phyloP scores from a whole-genome alignment of 2,329 filamentous ascomycete genomes.

The Trichoderma sp. region DNA sequence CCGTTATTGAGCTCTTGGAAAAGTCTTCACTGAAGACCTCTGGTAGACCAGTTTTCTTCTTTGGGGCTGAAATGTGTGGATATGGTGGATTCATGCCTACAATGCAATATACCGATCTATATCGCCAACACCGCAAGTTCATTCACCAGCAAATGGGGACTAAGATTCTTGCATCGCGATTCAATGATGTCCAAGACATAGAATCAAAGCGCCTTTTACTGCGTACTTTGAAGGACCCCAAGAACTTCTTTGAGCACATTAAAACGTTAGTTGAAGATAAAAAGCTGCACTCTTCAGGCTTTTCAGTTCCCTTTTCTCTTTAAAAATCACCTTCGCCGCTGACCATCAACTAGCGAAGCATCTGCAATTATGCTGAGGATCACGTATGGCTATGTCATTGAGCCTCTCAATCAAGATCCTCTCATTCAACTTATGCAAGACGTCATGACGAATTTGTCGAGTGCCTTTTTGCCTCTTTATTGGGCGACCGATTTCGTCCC shows the following conservation, averaged over 20 bases:
- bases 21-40: slow-evolving; percentile 15
- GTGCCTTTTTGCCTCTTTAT: not conserved
- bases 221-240: slow-evolving; percentile 10
- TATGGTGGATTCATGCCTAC: slow-evolving; percentile 22
- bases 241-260: slow-evolving; percentile 10
- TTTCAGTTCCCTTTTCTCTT: not conserved
- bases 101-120: not conserved
- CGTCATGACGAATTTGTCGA: not conserved
- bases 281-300: not conserved
- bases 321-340: not conserved
- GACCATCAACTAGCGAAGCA: not conserved
- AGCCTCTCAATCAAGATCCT: not conserved
- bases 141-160: slow-evolving; percentile 17
- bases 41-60: not conserved
- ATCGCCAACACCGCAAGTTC: slow-evolving; percentile 9
- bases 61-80: slow-evolving; percentile 26
- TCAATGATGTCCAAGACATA: slow-evolving; percentile 17
- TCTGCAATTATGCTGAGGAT: slow-evolving; percentile 3
- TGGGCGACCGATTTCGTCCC: slow-evolving; percentile 5
- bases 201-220: slow-evolving; percentile 21
- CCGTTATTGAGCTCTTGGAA: not conserved
- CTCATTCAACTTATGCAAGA: not conserved
- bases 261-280: slow-evolving; percentile 17
- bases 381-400: not conserved
- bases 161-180: not conserved